A percentile compares a stretch with the other conserved stretches of the same genome.
Evolutionary conservation across 1,284 basidiomycete genomes (phyloP).

Genomic region (Ganoderma lucidum): DNA sequence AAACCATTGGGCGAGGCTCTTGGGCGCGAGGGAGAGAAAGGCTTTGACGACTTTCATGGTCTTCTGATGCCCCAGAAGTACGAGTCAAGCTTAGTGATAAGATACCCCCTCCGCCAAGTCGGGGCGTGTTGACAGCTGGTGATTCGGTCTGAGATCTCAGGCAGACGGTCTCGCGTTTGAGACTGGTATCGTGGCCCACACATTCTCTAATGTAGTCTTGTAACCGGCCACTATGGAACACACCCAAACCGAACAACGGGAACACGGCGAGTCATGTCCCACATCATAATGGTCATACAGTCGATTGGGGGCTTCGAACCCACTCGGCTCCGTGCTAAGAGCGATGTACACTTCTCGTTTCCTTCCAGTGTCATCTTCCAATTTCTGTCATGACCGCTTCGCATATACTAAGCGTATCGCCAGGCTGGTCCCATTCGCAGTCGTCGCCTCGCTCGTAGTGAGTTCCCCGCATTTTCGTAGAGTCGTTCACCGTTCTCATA

Average conservation of each 20-base stretch:
- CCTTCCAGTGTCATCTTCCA: background rate
- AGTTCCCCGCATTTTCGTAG: slow-evolving; percentile 38
- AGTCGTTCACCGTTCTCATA: slow-evolving; percentile 7
- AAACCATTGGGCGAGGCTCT: background rate
- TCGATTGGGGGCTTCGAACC: background rate
- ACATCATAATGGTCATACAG: background rate
- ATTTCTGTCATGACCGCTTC: background rate
- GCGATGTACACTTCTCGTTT: background rate
- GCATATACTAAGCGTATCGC: slow-evolving; percentile 15
- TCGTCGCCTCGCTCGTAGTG: slow-evolving; percentile 71
- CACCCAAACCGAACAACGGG: background rate
- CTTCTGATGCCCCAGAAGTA: background rate
- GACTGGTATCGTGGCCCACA: background rate
- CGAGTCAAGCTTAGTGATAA: background rate
- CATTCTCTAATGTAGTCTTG: background rate
- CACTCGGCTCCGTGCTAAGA: background rate
- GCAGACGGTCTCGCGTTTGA: background rate
- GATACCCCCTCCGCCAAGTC: background rate
- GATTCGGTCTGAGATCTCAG: background rate
- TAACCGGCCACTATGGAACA: background rate
- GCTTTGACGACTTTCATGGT: background rate
- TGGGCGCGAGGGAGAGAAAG: background rate
- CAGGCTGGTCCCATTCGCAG: slow-evolving; percentile 80
- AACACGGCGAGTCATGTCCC: background rate
- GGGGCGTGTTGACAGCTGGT: background rate